phyloP scores from a whole-genome alignment of 2,329 filamentous ascomycete species.

The Penicillium aurantiogriseum region DNA sequence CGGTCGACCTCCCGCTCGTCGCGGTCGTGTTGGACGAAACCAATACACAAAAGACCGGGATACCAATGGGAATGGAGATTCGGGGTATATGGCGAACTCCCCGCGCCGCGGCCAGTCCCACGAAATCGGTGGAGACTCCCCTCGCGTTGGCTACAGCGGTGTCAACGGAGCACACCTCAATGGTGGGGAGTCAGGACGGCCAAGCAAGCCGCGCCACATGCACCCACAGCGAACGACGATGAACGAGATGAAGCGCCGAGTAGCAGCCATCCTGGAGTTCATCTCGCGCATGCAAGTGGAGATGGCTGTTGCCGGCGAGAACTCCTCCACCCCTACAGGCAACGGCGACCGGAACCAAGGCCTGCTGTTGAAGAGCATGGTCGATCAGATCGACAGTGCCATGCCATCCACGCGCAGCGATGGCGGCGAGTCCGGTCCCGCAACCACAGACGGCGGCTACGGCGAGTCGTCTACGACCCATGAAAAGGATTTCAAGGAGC shows the following conservation, averaged over 20 bases:
- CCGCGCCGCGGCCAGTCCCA: constrained; percentile 43
- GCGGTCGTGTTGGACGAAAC: constrained; percentile 68
- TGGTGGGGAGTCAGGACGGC: constrained; percentile 56
- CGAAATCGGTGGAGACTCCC: constrained; percentile 41
- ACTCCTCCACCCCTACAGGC: constrained; percentile 39
- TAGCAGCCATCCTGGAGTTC: constrained; percentile 81
- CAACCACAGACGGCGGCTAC: constrained; percentile 28
- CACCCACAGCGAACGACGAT: constrained; percentile 66
- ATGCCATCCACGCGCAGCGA: constrained; percentile 28
- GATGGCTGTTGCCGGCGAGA: constrained; percentile 62
- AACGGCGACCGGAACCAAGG: constrained; percentile 38
- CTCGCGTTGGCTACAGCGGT: constrained; percentile 31
- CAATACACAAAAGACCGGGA: constrained; percentile 80
- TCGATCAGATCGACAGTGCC: constrained; percentile 35
- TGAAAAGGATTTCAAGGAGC: constrained; percentile 65
- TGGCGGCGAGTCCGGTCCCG: constrained; percentile 26
- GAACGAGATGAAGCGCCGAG: constrained; percentile 83
- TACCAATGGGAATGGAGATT: constrained; percentile 52
- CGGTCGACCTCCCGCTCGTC: constrained; percentile 63
- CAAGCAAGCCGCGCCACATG: constrained; percentile 59
- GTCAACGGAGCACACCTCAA: constrained; percentile 53
- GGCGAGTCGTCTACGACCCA: constrained; percentile 24
- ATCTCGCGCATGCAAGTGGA: constrained; percentile 87
- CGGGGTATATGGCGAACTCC: constrained; percentile 34
- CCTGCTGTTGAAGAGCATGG: constrained; percentile 34